phyloP scores from a whole-genome alignment of 805 yeast species.

The Wickerhamiella australiensis region DNA sequence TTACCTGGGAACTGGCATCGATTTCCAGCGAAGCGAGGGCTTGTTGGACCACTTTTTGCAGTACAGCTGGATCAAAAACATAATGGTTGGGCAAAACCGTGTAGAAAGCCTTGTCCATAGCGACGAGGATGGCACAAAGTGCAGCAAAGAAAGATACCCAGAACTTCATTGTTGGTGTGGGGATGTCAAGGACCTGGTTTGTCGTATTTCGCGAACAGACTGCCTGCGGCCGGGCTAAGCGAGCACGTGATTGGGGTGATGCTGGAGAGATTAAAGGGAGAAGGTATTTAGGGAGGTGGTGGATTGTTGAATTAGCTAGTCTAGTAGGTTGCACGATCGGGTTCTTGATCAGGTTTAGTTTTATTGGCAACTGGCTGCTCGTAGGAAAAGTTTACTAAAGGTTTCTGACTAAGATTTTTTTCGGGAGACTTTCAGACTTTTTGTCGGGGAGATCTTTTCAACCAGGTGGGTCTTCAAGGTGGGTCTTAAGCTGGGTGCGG shows the following conservation, averaged over 20 bases:
- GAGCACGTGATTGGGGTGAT: not conserved
- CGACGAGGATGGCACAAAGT: conserved; percentile 15
- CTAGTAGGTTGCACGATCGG: no score
- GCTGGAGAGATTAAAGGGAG: no score
- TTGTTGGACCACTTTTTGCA: conserved; percentile 50
- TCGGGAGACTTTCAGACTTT: no score
- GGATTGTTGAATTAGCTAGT: no score
- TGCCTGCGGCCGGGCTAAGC: not conserved
- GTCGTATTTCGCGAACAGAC: not conserved
- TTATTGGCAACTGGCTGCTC: no score
- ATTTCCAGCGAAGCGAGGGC: conserved; percentile 43
- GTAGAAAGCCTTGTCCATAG: conserved; percentile 20
- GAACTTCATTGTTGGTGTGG: conserved; percentile 12
- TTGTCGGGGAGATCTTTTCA: no score
- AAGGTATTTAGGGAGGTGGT: no score
- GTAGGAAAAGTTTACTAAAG: no score
- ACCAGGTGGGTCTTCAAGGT: no score
- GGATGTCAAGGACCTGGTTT: not conserved
- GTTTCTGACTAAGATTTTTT: no score
- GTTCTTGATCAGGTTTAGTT: no score
- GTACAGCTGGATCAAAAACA: conserved; percentile 53
- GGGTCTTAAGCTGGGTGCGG: no score
- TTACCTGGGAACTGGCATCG: conserved; percentile 16
- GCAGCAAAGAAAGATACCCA: conserved; percentile 18
- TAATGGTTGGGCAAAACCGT: conserved; percentile 50